A percentile compares a stretch with the other conserved stretches of the same genome.
Conservation (phyloP, 208 protist genomes). For the Acanthamoeba culbertsoni region DNA sequence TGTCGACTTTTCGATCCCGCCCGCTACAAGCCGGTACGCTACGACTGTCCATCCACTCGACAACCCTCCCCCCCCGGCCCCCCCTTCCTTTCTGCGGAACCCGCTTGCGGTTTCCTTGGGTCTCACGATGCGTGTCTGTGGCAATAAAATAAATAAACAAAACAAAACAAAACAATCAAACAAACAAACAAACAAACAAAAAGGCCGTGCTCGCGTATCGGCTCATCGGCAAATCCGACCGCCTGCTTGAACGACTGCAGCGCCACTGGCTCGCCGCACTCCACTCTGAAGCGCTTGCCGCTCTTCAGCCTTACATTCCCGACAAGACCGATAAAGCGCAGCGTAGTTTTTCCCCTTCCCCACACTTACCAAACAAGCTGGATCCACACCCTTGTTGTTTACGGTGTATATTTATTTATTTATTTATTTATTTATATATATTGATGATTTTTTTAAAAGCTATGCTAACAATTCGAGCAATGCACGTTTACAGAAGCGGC, state of each 20-base stretch:
- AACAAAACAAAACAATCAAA: too few species aligned
- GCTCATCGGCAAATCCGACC: conserved; percentile 8
- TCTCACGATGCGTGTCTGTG: too few species aligned
- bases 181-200: too few species aligned
- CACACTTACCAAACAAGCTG: too few species aligned
- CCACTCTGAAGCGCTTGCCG: not conserved
- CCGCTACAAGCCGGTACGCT: not conserved
- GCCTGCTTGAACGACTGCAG: not conserved
- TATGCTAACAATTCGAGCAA: not conserved
- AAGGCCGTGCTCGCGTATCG: conserved; percentile 21
- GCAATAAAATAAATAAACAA: too few species aligned
- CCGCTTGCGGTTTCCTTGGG: too few species aligned
- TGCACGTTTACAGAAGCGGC: not conserved
- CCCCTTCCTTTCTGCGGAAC: too few species aligned
- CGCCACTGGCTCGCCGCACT: not conserved
- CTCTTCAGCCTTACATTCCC: not conserved
- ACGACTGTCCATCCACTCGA: not conserved
- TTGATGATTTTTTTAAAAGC: too few species aligned
- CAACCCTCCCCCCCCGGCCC: too few species aligned
- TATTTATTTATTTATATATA: too few species aligned
- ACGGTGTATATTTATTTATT: too few species aligned
- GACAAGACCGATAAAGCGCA: not conserved
- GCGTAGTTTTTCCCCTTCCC: not conserved
- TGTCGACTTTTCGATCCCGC: not conserved
- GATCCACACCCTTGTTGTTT: too few species aligned